Percentiles rank a stretch among this genome's conserved stretches.
Conservation (phyloP, 83 land plant species). For the Picea engelmannii region DNA sequence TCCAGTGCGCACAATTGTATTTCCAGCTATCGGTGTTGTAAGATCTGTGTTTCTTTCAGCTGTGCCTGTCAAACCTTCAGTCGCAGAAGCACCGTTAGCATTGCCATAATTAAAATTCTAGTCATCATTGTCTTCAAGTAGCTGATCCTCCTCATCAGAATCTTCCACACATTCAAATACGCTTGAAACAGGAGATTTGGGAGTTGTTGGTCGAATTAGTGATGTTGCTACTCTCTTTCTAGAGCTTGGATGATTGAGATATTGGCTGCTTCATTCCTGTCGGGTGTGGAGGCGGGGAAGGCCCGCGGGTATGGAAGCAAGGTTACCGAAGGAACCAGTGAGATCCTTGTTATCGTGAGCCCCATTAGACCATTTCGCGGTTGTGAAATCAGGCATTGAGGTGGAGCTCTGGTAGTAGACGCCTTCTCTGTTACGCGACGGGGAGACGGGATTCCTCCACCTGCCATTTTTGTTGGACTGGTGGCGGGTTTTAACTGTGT, state of each 20-base stretch:
- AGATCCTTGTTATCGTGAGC: slow-evolving; percentile 12
- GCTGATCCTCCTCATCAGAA: too few species aligned
- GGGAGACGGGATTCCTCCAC: slow-evolving; percentile 8
- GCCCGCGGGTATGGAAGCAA: slow-evolving; percentile 65
- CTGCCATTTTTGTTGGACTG: not conserved
- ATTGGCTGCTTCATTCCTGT: too few species aligned
- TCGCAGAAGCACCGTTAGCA: slow-evolving; percentile 39
- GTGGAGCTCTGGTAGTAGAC: slow-evolving; percentile 21
- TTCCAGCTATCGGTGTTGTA: too few species aligned
- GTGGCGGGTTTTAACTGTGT: slow-evolving; percentile 7
- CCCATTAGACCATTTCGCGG: too few species aligned
- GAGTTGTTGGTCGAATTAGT: slow-evolving; percentile 41
- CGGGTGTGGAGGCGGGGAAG: slow-evolving; percentile 79
- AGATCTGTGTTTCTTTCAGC: too few species aligned
- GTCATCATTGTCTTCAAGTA: slow-evolving; percentile 27
- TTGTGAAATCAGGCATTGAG: slow-evolving; percentile 57
- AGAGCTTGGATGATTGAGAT: too few species aligned
- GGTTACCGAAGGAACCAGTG: not conserved
- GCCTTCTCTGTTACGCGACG: too few species aligned
- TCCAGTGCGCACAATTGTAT: too few species aligned
- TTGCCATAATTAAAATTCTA: too few species aligned
- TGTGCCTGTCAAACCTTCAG: too few species aligned
- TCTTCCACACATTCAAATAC: slow-evolving; percentile 78
- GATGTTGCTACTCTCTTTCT: not conserved
- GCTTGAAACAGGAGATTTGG: slow-evolving; percentile 88